Conservation (phyloP, 495 filamentous ascomycete genomes). For the Xylaria sp. region DNA sequence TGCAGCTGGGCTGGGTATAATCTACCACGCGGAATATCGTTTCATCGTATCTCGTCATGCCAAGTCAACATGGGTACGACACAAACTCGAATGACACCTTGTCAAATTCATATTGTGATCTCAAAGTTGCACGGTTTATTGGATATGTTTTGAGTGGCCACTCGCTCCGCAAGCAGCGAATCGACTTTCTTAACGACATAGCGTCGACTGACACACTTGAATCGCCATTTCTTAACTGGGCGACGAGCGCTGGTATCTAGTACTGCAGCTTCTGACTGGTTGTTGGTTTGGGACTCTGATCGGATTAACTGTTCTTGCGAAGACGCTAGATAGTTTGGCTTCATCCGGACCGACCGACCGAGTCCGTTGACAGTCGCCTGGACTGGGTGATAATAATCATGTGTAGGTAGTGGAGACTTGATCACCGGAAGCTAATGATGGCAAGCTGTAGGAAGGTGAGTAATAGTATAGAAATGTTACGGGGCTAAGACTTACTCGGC, state of each 20-base stretch:
- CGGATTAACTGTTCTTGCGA: constrained; percentile 10
- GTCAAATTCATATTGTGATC: constrained; percentile 11
- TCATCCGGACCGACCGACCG: background rate
- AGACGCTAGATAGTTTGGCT: background rate
- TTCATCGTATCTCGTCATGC: constrained; percentile 24
- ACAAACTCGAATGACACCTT: background rate
- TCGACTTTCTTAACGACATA: background rate
- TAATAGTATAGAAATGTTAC: background rate
- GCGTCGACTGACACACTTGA: background rate
- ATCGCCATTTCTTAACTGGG: background rate
- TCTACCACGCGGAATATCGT: constrained; percentile 19
- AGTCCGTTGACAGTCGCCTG: background rate
- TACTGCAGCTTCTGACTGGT: background rate
- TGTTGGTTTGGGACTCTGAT: background rate
- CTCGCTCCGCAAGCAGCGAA: background rate
- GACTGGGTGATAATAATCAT: background rate
- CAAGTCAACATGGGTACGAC: background rate
- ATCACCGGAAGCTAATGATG: constrained; percentile 55
- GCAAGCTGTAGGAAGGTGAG: constrained; percentile 48
- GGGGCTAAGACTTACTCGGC: constrained; percentile 61
- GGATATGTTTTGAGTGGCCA: constrained; percentile 4
- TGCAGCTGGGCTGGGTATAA: background rate
- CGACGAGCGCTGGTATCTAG: background rate
- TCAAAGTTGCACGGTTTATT: background rate
- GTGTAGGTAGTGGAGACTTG: background rate